Base-by-base conservation (phyloP, 1,139 yeast species). In the Geotrichum reessii region DNA sequence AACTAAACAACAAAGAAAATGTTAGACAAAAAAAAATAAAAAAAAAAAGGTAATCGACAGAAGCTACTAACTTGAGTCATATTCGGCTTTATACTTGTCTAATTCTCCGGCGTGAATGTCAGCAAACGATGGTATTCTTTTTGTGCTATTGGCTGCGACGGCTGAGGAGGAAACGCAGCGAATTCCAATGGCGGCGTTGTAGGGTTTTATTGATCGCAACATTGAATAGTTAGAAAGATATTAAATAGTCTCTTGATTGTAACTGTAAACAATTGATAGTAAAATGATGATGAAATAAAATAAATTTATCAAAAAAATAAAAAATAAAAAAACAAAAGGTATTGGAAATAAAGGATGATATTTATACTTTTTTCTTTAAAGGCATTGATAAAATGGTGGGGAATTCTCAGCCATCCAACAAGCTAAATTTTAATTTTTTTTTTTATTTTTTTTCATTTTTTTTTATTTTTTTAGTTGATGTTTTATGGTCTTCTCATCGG, bases 41-140 rank as follows among this genome's bases (percentile, higher is more conserved):
- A 37, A 58, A 9, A 7, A 24, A 31, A 4, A 7, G 25, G 42
- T n/a, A n/a, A n/a, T n/a, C 21, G 24, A 17, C 3, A n/a, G 21
- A 28, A 19, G 27, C 8, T 7, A 44, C 22, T 21, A 11, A 19
- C 22, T 11, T 19, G 47, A 19, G 24, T 22, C 12, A n/a, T 31
- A 31, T 31, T 31, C 37, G 3, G 37, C 37, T 31, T 31, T 59
- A 60, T 72, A 72, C 61, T 70, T 67, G 42, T 67, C 68, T 50
- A 72, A 61, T 59, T 73, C 69, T 40, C 70, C 69, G 3, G 73
- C 66, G 31, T 66, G 62, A 58, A 72, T 71, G 50, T 70, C 70
- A 8, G 72, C 72, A 57, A 72, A 68, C 21, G 74, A 70, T 14
- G 75, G 75, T 57, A 72, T 63, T 31, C 71, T 62, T 44, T 60